Base-by-base conservation (phyloP, 805 yeast species). In the Wickerhamomyces ciferrii region DNA sequence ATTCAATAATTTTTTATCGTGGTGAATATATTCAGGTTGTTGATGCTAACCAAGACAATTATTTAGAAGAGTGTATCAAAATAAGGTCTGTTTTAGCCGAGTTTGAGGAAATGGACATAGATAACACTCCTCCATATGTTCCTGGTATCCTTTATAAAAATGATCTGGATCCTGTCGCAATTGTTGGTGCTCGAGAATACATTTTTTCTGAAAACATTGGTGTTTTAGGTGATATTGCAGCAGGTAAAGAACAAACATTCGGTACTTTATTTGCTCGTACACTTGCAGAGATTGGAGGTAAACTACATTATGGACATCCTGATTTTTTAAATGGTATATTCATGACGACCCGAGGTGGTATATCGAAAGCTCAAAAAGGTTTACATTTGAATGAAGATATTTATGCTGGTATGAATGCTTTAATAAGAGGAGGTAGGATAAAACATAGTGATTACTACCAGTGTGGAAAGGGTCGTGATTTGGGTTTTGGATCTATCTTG, bases 21-120 rank as follows among this genome's bases (percentile, higher is more conserved):
- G 98, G 98, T 20, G 98, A 92, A 60, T 91, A 90, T 61, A 84
- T 92, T 53, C 97, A 92, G 69, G 90, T 91, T 3, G 82, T 92
- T 48, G 98, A 92, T 72, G 96, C 98, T 1, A 92, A 92, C 57
- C 98, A 92, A 68, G 98, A 92, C 63, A 92, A 92, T 62, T 92
- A 92, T 60, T 66, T 92, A 27, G 98, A 92, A 63, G 98, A 92
- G 65, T 92, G 98, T 62, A 66, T 92, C 51, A 92, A 92, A 70
- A 85, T 92, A 36, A 78, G 96, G 55, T 81, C 95, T 2, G 86
- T 92, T 1, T 67, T 92, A 43, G 83, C 96, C 10, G 98, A 92
- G 60, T 92, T 92, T 68, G 97, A 92, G 62, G 97, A 91, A 60
- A 66, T 83, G 55, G 75, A 78, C 36, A 61, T 72, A 24, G 78